A percentile compares a stretch with the other conserved stretches of the same genome.
These are phyloP conservation scores for Davidsoniella neocaledoniae DNA, from an alignment of 2,329 filamentous ascomycete genomes.

Conservation along the genomic window DNA sequence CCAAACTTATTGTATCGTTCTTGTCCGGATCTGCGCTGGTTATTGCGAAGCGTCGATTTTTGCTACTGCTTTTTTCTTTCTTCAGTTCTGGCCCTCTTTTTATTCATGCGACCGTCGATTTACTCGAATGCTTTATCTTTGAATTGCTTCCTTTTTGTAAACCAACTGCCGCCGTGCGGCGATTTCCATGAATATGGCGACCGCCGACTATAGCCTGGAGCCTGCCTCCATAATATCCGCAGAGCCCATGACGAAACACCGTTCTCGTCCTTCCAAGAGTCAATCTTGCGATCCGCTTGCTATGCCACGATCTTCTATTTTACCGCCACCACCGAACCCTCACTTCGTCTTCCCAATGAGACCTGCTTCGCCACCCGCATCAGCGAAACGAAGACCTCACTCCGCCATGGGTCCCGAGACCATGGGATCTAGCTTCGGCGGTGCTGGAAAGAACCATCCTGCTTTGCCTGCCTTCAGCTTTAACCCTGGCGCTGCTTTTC, in stretches of 20 bases:
- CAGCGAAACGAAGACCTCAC: slow-evolving; percentile 33
- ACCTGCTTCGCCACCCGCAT: slow-evolving; percentile 27
- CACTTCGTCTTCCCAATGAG: slow-evolving; percentile 45
- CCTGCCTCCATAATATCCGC: background rate
- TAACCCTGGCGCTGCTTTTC: slow-evolving; percentile 28
- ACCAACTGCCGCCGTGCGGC: slow-evolving; percentile 10
- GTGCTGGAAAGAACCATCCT: slow-evolving; percentile 15
- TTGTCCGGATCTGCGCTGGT: too few species aligned
- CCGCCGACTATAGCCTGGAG: background rate
- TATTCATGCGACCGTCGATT: background rate
- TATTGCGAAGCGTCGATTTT: background rate
- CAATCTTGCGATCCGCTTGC: slow-evolving; percentile 11
- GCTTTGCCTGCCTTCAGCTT: slow-evolving; percentile 39
- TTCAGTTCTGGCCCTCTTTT: background rate
- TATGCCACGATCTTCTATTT: background rate
- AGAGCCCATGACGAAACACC: background rate
- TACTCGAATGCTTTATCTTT: slow-evolving; percentile 7
- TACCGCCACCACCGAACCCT: slow-evolving; percentile 38
- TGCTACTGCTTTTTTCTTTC: slow-evolving; percentile 1
- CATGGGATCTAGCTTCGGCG: slow-evolving; percentile 14
- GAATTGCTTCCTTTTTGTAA: background rate
- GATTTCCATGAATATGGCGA: slow-evolving; percentile 9
- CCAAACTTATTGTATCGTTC: too few species aligned
- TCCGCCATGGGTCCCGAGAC: slow-evolving; percentile 33
- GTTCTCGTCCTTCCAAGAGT: slow-evolving; percentile 11